Evolutionary conservation across 306 rosid genomes (phyloP).

Genomic region (Notholithocarpus densiflorus): DNA sequence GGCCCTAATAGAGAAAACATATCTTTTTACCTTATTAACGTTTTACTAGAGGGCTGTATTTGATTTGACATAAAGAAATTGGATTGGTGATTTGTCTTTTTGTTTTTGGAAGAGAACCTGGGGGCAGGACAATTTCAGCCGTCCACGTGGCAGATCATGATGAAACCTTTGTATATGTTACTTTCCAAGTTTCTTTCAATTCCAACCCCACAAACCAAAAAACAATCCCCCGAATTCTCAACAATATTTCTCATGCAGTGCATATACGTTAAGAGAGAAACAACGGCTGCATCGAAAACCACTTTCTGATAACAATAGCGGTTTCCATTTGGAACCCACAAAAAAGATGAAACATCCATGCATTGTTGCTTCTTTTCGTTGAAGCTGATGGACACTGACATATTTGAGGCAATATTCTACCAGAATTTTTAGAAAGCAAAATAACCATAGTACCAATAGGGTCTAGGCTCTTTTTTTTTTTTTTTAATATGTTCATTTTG

Average conservation of each 20-base stretch:
- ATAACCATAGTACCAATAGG: not conserved
- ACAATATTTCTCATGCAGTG: conserved; percentile 12
- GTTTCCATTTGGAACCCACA: conserved; percentile 25
- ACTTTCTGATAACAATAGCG: conserved; percentile 17
- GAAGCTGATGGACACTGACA: conserved; percentile 20
- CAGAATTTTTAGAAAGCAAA: not conserved
- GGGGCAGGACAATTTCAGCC: conserved; percentile 5
- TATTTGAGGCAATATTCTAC: not conserved
- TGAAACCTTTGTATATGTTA: not conserved
- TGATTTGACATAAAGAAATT: conserved; percentile 53
- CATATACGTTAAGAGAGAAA: conserved; percentile 31
- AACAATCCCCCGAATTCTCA: too few species aligned
- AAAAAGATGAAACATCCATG: not conserved
- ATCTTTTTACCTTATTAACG: conserved; percentile 30
- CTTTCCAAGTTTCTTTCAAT: too few species aligned
- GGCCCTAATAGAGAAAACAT: conserved; percentile 8
- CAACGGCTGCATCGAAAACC: conserved; percentile 50
- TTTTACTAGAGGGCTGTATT: conserved; percentile 18
- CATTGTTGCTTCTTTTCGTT: conserved; percentile 1
- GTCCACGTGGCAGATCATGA: conserved; percentile 38
- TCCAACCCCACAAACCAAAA: not conserved
- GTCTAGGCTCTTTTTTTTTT: not conserved
- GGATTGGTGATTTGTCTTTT: conserved; percentile 34
- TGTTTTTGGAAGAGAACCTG: conserved; percentile 49
- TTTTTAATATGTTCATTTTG: not conserved